Conservation (phyloP, 106 monocot species). For the Agapanthus africanus region DNA sequence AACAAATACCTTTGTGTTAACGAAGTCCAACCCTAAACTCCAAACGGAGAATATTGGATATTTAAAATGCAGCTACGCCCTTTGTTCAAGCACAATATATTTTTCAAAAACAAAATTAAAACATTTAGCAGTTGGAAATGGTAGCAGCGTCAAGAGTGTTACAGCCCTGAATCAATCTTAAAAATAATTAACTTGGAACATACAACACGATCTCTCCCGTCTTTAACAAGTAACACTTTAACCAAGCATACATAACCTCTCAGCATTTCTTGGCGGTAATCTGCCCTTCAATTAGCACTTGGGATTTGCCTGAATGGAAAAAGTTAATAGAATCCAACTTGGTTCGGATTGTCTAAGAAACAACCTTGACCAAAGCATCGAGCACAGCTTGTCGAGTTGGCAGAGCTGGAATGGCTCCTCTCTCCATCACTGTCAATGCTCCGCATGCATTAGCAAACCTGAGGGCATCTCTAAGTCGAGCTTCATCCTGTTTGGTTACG, state of each 20-base stretch:
- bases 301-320: not conserved
- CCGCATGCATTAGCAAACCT: slow-evolving; percentile 60
- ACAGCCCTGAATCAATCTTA: not conserved
- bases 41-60: too few species aligned
- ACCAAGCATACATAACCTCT: not conserved
- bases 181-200: too few species aligned
- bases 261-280: not conserved
- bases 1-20: too few species aligned
- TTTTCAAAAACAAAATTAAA: too few species aligned
- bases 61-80: too few species aligned
- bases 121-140: too few species aligned
- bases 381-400: slow-evolving; percentile 45
- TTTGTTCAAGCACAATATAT: too few species aligned
- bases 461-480: slow-evolving; percentile 35
- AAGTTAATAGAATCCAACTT: too few species aligned
- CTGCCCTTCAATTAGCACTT: not conserved
- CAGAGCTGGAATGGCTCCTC: slow-evolving; percentile 58
- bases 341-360: too few species aligned
- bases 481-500: slow-evolving; percentile 29
- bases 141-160: too few species aligned
- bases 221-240: not conserved
- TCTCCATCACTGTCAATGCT: slow-evolving; percentile 53
- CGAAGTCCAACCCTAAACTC: too few species aligned
- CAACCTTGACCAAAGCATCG: slow-evolving; percentile 32
- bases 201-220: not conserved